These are phyloP conservation scores for Fusarium sambucinum DNA, from an alignment of 2,329 filamentous ascomycete species.

Conservation along the genomic window DNA sequence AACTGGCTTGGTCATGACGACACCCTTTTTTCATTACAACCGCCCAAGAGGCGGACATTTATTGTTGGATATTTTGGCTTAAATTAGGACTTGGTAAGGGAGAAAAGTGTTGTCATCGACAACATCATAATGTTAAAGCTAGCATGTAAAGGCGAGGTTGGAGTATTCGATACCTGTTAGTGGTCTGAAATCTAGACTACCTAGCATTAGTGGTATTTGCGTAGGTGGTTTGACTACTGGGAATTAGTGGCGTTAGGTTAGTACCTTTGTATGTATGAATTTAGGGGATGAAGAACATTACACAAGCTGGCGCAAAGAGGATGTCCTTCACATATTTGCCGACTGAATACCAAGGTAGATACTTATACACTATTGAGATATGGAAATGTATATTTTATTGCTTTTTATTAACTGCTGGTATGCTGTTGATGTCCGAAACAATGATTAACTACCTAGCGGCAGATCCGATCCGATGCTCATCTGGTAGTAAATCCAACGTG, in stretches of 20 bases:
- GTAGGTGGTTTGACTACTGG: conserved; percentile 33
- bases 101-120: background rate
- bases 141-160: background rate
- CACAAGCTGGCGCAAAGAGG: conserved; percentile 10
- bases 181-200: too few species aligned
- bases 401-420: background rate
- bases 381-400: background rate
- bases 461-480: conserved; percentile 34
- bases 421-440: conserved; percentile 15
- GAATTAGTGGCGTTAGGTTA: conserved; percentile 39
- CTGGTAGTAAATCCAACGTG: conserved; percentile 20
- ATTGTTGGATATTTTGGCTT: conserved; percentile 6
- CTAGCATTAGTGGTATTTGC: conserved; percentile 35
- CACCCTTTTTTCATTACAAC: conserved; percentile 3
- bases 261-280: too few species aligned
- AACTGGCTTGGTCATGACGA: conserved; percentile 25
- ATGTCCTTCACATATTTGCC: conserved; percentile 1
- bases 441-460: conserved; percentile 11
- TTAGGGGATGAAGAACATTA: conserved; percentile 4
- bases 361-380: conserved; percentile 2
- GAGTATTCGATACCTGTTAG: conserved; percentile 6
- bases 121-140: background rate
- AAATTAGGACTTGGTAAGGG: conserved; percentile 7
- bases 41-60: background rate
- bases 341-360: background rate